Percentiles rank a stretch among this genome's conserved stretches.
These are phyloP conservation scores for Fusarium keratoplasticum DNA, from an alignment of 2,329 filamentous ascomycete species.

Conservation along the genomic window DNA sequence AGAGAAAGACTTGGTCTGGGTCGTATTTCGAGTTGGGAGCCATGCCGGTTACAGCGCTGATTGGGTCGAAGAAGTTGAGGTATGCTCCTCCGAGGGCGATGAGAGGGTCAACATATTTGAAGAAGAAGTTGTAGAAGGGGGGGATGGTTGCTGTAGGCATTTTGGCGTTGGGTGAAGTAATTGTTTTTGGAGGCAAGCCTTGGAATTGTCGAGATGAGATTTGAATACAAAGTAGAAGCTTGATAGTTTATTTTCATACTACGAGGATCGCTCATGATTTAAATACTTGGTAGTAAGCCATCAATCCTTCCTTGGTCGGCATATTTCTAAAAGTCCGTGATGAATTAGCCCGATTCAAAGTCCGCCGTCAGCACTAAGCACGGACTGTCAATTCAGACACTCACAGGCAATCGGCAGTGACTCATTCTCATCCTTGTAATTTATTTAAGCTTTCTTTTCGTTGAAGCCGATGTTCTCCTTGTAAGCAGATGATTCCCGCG, in stretches of 20 bases:
- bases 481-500: neutral
- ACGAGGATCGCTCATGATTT: neutral
- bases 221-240: neutral
- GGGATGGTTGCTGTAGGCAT: neutral
- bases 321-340: neutral
- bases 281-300: neutral
- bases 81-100: slow-evolving; percentile 14
- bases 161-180: neutral
- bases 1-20: slow-evolving; percentile 14
- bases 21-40: slow-evolving; percentile 13
- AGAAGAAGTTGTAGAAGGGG: slow-evolving; percentile 13
- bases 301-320: neutral
- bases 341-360: neutral
- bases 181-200: neutral
- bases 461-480: neutral
- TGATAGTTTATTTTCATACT: neutral
- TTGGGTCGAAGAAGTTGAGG: slow-evolving; percentile 12
- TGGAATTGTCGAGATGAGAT: neutral
- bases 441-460: neutral
- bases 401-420: neutral
- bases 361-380: neutral
- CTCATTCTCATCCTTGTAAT: neutral
- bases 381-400: neutral
- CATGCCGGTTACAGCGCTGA: slow-evolving; percentile 13
- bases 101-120: slow-evolving; percentile 11